Conservation (phyloP, 2,329 filamentous ascomycete genomes). For the Verticillium isaacii region DNA sequence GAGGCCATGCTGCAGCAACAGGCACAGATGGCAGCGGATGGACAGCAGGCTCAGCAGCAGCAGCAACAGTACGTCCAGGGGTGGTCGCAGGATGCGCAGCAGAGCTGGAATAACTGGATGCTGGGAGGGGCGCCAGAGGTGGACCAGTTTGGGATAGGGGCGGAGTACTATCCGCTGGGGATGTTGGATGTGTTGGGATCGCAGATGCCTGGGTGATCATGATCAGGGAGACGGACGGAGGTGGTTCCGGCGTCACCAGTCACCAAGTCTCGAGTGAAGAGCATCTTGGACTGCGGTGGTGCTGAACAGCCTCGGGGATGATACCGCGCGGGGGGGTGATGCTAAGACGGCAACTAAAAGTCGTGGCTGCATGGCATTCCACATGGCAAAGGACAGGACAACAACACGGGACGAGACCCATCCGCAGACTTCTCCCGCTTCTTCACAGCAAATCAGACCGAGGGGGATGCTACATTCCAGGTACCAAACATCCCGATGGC, state of each 20-base stretch:
- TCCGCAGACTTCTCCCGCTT: neutral
- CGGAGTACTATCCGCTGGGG: slow-evolving; percentile 16
- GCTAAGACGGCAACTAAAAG: neutral
- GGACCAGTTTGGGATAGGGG: slow-evolving; percentile 13
- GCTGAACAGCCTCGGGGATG: neutral
- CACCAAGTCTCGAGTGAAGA: slow-evolving; percentile 9
- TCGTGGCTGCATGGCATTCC: neutral
- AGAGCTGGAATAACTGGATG: slow-evolving; percentile 22
- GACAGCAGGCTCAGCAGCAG: neutral
- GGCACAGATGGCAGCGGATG: neutral
- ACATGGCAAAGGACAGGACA: neutral
- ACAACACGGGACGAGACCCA: neutral
- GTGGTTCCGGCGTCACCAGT: neutral
- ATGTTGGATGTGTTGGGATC: slow-evolving; percentile 20
- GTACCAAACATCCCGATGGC: neutral
- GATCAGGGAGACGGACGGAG: neutral
- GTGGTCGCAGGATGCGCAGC: slow-evolving; percentile 6
- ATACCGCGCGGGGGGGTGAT: neutral
- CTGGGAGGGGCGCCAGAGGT: slow-evolving; percentile 14
- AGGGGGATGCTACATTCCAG: neutral
- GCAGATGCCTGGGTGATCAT: slow-evolving; percentile 19
- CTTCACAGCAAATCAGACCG: neutral
- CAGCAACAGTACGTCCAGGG: slow-evolving; percentile 1
- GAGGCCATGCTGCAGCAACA: slow-evolving; percentile 9
- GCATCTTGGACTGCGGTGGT: slow-evolving; percentile 15